These are phyloP conservation scores for Candida jianshihensis DNA, from an alignment of 805 yeast genomes.

Conservation along the genomic window DNA sequence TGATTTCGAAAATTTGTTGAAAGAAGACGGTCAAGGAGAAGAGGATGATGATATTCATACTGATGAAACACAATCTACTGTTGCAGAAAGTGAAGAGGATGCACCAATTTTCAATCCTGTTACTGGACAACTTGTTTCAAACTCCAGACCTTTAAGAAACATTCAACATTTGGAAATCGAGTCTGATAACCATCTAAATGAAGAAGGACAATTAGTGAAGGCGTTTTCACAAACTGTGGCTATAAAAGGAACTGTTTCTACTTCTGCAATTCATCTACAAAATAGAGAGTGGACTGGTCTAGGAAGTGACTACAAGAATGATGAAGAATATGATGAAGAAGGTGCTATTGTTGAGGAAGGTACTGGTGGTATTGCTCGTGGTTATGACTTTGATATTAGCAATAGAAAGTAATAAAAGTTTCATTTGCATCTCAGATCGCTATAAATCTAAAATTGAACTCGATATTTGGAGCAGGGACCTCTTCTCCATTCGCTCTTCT, in stretches of 20 bases:
- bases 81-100: conserved; percentile 32
- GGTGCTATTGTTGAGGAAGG: conserved; percentile 86
- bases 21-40: conserved; percentile 24
- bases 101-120: conserved; percentile 87
- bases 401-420: too few species aligned
- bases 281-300: conserved; percentile 80
- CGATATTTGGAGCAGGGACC: conserved; percentile 7
- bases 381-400: conserved; percentile 45
- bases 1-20: conserved; percentile 55
- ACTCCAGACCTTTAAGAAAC: conserved; percentile 71
- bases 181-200: conserved; percentile 21
- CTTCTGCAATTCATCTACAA: conserved; percentile 76
- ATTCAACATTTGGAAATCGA: conserved; percentile 59
- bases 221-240: conserved; percentile 53
- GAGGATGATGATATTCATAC: conserved; percentile 22
- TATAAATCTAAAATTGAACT: conserved; percentile 14
- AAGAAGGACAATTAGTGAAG: conserved; percentile 40
- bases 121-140: conserved; percentile 65
- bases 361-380: conserved; percentile 82
- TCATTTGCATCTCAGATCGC: conserved; percentile 12
- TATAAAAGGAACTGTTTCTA: conserved; percentile 74
- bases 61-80: conserved; percentile 5
- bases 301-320: conserved; percentile 67
- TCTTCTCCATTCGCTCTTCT: conserved; percentile 4
- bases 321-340: conserved; percentile 32